These are phyloP conservation scores for Excoecaria cochinchinensis DNA, from an alignment of 345 rosid genomes.

Conservation along the genomic window DNA sequence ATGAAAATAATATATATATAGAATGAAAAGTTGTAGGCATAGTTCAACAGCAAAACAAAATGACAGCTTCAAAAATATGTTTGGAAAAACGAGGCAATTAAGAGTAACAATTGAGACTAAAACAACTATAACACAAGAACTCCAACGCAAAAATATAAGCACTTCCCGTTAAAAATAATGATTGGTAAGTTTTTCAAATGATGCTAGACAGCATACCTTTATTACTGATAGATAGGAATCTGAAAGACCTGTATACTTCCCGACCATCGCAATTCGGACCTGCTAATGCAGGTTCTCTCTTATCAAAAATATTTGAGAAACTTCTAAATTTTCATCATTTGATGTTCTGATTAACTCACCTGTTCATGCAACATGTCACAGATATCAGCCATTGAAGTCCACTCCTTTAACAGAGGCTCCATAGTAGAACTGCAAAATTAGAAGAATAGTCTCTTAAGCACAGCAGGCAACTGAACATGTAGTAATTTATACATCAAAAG, in stretches of 20 bases:
- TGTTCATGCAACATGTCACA: slow-evolving; percentile 67
- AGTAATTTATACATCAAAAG: neutral
- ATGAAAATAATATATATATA: too few relatives aligned
- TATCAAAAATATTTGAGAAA: neutral
- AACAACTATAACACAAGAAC: neutral
- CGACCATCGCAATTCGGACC: slow-evolving; percentile 83
- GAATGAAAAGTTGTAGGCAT: too few relatives aligned
- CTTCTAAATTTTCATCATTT: neutral
- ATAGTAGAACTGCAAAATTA: slow-evolving; percentile 45
- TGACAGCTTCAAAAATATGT: too few relatives aligned
- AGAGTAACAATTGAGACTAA: neutral
- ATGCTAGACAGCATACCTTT: slow-evolving; percentile 41
- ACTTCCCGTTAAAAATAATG: too few relatives aligned
- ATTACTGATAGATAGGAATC: slow-evolving; percentile 77
- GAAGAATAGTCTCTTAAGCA: neutral
- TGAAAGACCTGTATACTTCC: slow-evolving; percentile 71
- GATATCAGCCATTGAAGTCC: slow-evolving; percentile 68
- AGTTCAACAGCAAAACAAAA: too few relatives aligned
- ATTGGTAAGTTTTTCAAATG: neutral
- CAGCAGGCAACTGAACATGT: neutral
- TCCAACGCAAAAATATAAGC: neutral
- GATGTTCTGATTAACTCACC: slow-evolving; percentile 37
- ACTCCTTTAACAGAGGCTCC: slow-evolving; percentile 69
- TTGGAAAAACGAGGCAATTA: too few relatives aligned
- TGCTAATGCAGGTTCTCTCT: slow-evolving; percentile 24